phyloP scores from a whole-genome alignment of 116 monocot genomes.

The Trichopus zeylanicus region DNA sequence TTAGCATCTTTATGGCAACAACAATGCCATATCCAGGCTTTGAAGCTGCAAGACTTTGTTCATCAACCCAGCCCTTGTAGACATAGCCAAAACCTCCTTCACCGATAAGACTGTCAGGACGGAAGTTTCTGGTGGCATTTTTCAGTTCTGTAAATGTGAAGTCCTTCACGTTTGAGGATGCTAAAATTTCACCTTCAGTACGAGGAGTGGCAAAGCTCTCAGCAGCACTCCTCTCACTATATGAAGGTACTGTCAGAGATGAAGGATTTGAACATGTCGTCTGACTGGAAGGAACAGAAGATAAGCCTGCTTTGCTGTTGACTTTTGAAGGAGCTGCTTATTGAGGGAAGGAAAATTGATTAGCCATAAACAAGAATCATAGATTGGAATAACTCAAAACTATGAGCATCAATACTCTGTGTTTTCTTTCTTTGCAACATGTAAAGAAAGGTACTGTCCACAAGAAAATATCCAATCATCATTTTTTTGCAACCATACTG shows the following conservation, averaged over 20 bases:
- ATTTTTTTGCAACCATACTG: no score
- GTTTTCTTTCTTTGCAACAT: no score
- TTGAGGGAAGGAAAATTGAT: no score
- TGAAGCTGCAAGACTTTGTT: conserved; percentile 45
- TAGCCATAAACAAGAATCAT: no score
- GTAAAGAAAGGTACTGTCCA: no score
- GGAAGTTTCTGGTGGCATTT: conserved; percentile 73
- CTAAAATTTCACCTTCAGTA: conserved; percentile 73
- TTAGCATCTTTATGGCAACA: conserved; percentile 85
- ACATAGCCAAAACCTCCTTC: conserved; percentile 97
- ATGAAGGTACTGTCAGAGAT: conserved; percentile 21
- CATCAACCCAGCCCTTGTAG: conserved; percentile 91
- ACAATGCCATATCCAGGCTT: conserved; percentile 68
- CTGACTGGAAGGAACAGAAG: conserved; percentile 35
- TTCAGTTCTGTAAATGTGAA: conserved; percentile 64
- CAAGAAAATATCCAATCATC: no score
- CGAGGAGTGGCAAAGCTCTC: conserved; percentile 34
- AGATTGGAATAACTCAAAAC: no score
- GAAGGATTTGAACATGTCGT: conserved; percentile 17
- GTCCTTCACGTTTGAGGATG: conserved; percentile 41
- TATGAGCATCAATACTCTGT: no score
- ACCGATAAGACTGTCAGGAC: conserved; percentile 67
- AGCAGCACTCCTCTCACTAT: conserved; percentile 15
- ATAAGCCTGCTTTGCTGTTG: conserved; percentile 31
- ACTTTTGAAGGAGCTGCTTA: conserved; percentile 31